Percentiles rank a stretch among this genome's conserved stretches.
Conservation (phyloP, 169 alveolate genomes). For the Plasmodium knowlesi region DNA sequence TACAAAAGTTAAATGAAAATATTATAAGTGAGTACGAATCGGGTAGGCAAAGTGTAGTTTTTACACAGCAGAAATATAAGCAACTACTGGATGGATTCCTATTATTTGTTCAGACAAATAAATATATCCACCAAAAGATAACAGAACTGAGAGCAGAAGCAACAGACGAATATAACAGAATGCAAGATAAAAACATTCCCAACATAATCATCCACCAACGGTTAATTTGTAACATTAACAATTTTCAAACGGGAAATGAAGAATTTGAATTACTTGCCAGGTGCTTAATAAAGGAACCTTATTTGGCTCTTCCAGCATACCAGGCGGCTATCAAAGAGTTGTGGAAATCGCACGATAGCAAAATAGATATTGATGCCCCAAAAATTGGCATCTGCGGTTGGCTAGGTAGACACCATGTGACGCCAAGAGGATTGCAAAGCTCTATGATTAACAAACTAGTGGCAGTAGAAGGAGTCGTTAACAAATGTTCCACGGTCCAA, state of each 20-base stretch:
- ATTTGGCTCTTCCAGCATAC: constrained; percentile 86
- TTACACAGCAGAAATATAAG: constrained; percentile 66
- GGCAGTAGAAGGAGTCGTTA: constrained; percentile 97
- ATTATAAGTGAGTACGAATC: constrained; percentile 65
- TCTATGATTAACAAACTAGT: constrained; percentile 92
- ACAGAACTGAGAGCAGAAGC: constrained; percentile 67
- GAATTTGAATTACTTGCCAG: constrained; percentile 77
- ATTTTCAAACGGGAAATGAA: constrained; percentile 78
- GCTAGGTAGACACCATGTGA: constrained; percentile 95
- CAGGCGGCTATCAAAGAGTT: constrained; percentile 89
- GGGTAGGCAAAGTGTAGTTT: constrained; percentile 73
- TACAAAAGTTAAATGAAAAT: constrained; percentile 47
- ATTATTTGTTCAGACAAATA: constrained; percentile 57
- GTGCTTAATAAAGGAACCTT: constrained; percentile 83
- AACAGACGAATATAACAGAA: constrained; percentile 55
- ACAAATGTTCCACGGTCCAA: constrained; percentile 93
- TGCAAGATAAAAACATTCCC: constrained; percentile 70
- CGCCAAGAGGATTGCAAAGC: constrained; percentile 97
- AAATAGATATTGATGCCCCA: constrained; percentile 78
- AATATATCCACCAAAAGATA: constrained; percentile 53
- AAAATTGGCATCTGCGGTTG: constrained; percentile 95
- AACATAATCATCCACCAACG: constrained; percentile 83
- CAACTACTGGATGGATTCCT: constrained; percentile 59
- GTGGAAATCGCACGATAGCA: constrained; percentile 83
- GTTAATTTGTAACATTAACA: constrained; percentile 79